These are phyloP conservation scores for Chaetomium sp. DNA, from an alignment of 2,329 filamentous ascomycete species.

Conservation along the genomic window DNA sequence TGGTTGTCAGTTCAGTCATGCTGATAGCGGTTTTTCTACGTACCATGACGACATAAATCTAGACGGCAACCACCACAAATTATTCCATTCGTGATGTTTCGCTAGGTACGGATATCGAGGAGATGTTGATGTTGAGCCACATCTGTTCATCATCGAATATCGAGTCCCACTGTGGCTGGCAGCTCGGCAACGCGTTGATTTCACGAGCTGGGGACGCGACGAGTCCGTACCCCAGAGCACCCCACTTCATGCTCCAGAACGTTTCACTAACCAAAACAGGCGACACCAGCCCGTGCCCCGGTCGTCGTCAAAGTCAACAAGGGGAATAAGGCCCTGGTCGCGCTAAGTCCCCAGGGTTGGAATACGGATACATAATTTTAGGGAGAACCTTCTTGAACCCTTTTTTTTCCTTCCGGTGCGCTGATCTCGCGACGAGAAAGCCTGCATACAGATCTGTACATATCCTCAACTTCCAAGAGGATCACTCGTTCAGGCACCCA, in stretches of 20 bases:
- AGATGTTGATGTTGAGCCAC: conserved; percentile 14
- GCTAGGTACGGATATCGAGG: not conserved
- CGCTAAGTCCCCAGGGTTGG: conserved; percentile 18
- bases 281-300: not conserved
- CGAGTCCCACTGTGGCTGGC: conserved; percentile 20
- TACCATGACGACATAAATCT: conserved; percentile 11
- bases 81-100: not conserved
- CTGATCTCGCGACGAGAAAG: conserved; percentile 23
- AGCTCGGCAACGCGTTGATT: not conserved
- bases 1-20: conserved; percentile 10
- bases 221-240: not conserved
- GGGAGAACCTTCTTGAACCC: conserved; percentile 14
- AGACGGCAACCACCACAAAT: not conserved
- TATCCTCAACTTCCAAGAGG: not conserved
- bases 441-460: not conserved
- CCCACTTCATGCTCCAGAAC: not conserved
- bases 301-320: not conserved
- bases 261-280: not conserved
- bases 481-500: conserved; percentile 13
- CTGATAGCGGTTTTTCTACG: not conserved
- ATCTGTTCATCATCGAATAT: not conserved
- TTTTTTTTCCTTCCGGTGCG: conserved; percentile 9
- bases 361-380: conserved; percentile 28
- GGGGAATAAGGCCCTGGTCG: conserved; percentile 9
- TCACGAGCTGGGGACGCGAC: not conserved